These are phyloP conservation scores for Debaryomyces nepalensis DNA, from an alignment of 1,139 yeast species.

Conservation along the genomic window DNA sequence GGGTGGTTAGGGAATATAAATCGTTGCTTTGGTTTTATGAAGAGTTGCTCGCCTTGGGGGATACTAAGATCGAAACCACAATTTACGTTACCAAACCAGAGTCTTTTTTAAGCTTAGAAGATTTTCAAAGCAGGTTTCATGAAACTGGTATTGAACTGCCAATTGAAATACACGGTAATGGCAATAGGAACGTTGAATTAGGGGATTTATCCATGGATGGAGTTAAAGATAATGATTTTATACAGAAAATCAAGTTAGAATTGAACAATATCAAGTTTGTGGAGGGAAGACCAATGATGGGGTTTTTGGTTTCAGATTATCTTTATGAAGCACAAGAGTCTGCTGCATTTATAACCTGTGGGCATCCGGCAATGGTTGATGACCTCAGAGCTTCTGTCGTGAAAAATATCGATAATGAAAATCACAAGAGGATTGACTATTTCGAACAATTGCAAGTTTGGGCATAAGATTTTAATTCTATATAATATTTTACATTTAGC, in stretches of 20 bases:
- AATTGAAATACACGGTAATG: background rate
- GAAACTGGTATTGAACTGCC: background rate
- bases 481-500: background rate
- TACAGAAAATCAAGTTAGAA: slow-evolving; percentile 22
- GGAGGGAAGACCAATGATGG: slow-evolving; percentile 51
- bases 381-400: slow-evolving; percentile 43
- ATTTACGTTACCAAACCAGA: slow-evolving; percentile 52
- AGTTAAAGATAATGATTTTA: slow-evolving; percentile 8
- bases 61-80: slow-evolving; percentile 35
- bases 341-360: slow-evolving; percentile 52
- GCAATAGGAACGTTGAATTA: background rate
- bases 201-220: background rate
- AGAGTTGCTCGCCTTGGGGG: slow-evolving; percentile 45
- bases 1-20: slow-evolving; percentile 55
- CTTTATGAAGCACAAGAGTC: slow-evolving; percentile 44
- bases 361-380: slow-evolving; percentile 56
- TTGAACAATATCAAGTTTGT: slow-evolving; percentile 40
- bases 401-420: slow-evolving; percentile 28
- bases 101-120: slow-evolving; percentile 22
- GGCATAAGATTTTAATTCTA: slow-evolving; percentile 28
- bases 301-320: slow-evolving; percentile 38
- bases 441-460: slow-evolving; percentile 52
- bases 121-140: slow-evolving; percentile 20
- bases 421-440: slow-evolving; percentile 47
- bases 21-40: slow-evolving; percentile 55